Evolutionary conservation across 371 early-diverging fungal genomes (phyloP), one percentile per base, ranked within the genome.

Genomic region (Mortierella sp.): DNA sequence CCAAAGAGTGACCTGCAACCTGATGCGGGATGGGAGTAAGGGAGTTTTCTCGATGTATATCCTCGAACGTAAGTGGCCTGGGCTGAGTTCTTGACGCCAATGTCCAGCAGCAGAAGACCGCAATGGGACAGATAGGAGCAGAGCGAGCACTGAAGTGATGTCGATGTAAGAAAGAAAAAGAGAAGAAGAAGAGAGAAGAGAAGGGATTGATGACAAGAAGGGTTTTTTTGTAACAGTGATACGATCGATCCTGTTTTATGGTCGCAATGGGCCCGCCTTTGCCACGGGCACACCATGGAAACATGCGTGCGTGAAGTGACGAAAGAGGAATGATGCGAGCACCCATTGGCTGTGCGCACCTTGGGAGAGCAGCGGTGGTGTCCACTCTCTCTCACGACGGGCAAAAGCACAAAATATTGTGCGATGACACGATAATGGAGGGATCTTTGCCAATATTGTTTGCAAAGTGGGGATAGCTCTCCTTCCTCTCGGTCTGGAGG

Each of bases 341-440:
- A 39, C 8, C 54, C n/a, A 54, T 54, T 54, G 54, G 55, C 45
- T 26, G 24, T 23, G 10, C 16, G 24, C 7, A 7, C 21, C 23
- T 3, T 19, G 9, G 48, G 24, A 47, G 19, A 23, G 24, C 48
- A 47, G 7, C 7, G 48, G 7, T 16, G 10, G 2, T 19, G 45
- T 43, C 45, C 45, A 43, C 16, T 16, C 45, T 4, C 23, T 3
- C 46, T 6, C 24, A 26, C 26, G 19, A 30, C 23, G 27, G 46
- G 27, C 14, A 21, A 41, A 43, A 31, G 28, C 23, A 42, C 13
- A 61, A 16, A 52, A 38, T 51, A 56, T 14, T 39, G 52, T 46
- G 45, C 54, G 65, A 71, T 71, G 71, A 57, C 71, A 71, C 57
- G 71, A 71, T 71, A 59, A 26, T 51, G 51, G 50, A 64, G 21